Percentiles rank a stretch among this genome's conserved stretches.
These are phyloP conservation scores for Craspedostauros australis DNA, from an alignment of 108 stramenopile species.

Conservation along the genomic window DNA sequence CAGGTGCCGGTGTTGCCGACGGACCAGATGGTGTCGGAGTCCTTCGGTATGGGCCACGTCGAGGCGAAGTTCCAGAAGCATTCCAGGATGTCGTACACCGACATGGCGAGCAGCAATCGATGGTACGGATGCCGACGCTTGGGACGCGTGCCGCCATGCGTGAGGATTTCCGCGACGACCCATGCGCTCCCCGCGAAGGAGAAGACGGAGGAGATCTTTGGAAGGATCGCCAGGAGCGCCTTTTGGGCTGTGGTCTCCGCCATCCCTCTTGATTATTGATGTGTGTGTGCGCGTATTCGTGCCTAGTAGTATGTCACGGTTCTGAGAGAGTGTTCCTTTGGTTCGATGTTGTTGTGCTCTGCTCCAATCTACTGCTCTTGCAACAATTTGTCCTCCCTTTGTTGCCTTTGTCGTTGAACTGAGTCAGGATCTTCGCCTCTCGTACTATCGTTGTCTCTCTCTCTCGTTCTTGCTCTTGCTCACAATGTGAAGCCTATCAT, in stretches of 20 bases:
- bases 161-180: slow-evolving; percentile 7
- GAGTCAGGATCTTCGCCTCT: too few relatives aligned
- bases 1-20: slow-evolving; percentile 35
- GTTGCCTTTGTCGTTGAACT: too few relatives aligned
- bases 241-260: slow-evolving; percentile 6
- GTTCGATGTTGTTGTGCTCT: too few relatives aligned
- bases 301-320: too few relatives aligned
- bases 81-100: slow-evolving; percentile 6
- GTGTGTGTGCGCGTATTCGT: too few relatives aligned
- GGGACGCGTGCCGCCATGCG: neutral
- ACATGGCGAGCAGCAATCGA: slow-evolving; percentile 25
- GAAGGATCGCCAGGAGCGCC: neutral
- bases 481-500: too few relatives aligned
- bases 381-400: too few relatives aligned
- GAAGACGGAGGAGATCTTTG: slow-evolving; percentile 2
- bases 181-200: neutral
- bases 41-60: slow-evolving; percentile 40
- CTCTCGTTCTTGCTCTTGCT: too few relatives aligned
- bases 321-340: too few relatives aligned
- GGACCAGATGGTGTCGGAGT: slow-evolving; percentile 21
- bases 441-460: too few relatives aligned
- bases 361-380: too few relatives aligned
- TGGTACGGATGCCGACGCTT: slow-evolving; percentile 2
- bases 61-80: slow-evolving; percentile 24
- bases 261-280: too few relatives aligned